Percentiles rank a stretch among this genome's conserved stretches.
phyloP scores from a whole-genome alignment of 768 basidiomycete species.

The Psilocybe sp. region DNA sequence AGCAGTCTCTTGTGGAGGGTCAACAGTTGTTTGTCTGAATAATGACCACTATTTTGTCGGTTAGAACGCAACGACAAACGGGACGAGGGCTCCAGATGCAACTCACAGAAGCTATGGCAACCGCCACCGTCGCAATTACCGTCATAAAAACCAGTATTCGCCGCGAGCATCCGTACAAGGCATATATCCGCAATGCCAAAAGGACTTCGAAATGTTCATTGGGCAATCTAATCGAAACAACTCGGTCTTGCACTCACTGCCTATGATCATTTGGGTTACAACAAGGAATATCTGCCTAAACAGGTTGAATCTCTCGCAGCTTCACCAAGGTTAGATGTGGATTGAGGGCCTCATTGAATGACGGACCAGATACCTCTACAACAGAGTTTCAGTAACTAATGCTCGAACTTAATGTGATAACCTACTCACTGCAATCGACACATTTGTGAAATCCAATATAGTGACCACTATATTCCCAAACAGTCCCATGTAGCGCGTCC shows the following conservation, averaged over 20 bases:
- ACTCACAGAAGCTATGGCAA: conserved; percentile 34
- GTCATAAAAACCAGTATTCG: conserved; percentile 35
- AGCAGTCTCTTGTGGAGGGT: conserved; percentile 13
- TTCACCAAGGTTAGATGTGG: conserved; percentile 11
- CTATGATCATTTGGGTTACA: conserved; percentile 42
- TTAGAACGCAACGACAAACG: not conserved
- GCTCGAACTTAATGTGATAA: conserved; percentile 4
- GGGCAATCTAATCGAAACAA: not conserved
- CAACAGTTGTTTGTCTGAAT: conserved; percentile 32
- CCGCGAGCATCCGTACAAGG: conserved; percentile 42
- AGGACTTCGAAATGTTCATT: conserved; percentile 26
- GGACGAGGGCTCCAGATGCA: not conserved
- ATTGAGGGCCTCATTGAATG: not conserved
- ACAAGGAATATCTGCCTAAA: conserved; percentile 42
- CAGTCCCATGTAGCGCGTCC: conserved; percentile 48
- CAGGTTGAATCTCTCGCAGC: conserved; percentile 36
- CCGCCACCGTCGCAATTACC: conserved; percentile 26
- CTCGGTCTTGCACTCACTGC: conserved; percentile 30
- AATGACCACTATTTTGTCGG: conserved; percentile 37
- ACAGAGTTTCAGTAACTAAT: conserved; percentile 7
- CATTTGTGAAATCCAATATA: conserved; percentile 25
- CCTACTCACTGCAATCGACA: conserved; percentile 20
- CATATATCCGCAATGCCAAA: conserved; percentile 46
- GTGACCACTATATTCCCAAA: conserved; percentile 34
- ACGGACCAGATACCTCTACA: conserved; percentile 8